Conservation (phyloP, 495 filamentous ascomycete genomes). For the Neurospora pannonica region DNA sequence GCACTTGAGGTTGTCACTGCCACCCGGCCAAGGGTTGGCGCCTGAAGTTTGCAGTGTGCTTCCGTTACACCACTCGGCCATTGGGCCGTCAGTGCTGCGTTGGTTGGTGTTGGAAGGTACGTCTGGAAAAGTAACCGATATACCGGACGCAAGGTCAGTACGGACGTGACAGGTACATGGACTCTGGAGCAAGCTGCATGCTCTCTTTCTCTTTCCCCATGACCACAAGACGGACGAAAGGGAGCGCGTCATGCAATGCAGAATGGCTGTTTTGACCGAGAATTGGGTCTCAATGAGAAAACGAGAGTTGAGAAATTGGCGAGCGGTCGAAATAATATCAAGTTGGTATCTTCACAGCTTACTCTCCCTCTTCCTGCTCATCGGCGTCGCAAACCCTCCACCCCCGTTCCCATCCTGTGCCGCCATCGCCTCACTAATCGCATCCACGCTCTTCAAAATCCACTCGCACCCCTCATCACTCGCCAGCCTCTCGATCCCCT, state of each 20-base stretch:
- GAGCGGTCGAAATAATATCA: not conserved
- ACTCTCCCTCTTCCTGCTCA: not conserved
- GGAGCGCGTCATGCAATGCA: no score
- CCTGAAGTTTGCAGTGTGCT: not conserved
- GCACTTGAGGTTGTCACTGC: not conserved
- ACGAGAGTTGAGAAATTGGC: no score
- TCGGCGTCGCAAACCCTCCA: constrained; percentile 50
- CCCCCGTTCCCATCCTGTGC: constrained; percentile 33
- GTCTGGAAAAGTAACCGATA: not conserved
- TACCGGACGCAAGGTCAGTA: not conserved
- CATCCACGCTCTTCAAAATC: constrained; percentile 61
- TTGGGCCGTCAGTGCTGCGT: not conserved
- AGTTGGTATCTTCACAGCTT: not conserved
- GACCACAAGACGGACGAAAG: no score
- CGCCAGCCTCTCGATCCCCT: constrained; percentile 39
- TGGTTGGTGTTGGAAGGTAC: not conserved
- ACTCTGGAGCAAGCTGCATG: no score
- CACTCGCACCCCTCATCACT: constrained; percentile 64
- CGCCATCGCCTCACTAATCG: constrained; percentile 55
- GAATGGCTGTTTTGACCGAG: no score
- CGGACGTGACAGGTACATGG: no score
- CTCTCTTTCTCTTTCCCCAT: no score
- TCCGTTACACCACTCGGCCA: not conserved
- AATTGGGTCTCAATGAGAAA: no score
- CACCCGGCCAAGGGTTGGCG: not conserved